phyloP scores from a whole-genome alignment of 129 eudicot species.

The Centella asiatica region DNA sequence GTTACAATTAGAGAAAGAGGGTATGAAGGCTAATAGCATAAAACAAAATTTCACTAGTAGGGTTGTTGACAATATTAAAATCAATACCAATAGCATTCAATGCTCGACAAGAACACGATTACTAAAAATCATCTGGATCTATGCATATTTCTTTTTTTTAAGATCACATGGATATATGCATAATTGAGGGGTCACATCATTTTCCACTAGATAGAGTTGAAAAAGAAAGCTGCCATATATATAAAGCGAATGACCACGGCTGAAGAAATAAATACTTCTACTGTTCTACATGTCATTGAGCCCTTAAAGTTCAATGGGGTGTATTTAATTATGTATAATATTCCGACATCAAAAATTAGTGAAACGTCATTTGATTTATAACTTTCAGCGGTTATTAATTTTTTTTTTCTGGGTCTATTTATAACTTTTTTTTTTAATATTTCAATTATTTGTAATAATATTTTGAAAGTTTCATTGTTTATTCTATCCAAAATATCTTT shows the following conservation, averaged over 20 bases:
- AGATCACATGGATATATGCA: conserved; percentile 22
- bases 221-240: conserved; percentile 54
- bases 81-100: neutral
- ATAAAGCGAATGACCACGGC: conserved; percentile 43
- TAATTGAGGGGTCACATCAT: conserved; percentile 23
- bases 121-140: neutral
- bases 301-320: conserved; percentile 15
- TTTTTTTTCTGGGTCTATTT: too few species aligned
- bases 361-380: too few species aligned
- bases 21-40: neutral
- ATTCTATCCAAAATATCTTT: too few species aligned
- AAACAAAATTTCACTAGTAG: neutral
- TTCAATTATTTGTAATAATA: too few species aligned
- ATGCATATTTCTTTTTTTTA: neutral
- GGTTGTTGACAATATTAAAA: neutral
- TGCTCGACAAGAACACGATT: neutral
- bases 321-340: too few species aligned
- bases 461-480: too few species aligned
- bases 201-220: conserved; percentile 37
- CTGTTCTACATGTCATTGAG: conserved; percentile 20
- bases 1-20: neutral
- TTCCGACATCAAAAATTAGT: too few species aligned
- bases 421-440: too few species aligned
- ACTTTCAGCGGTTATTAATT: too few species aligned
- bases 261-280: conserved; percentile 42